Conservation (phyloP, 2,329 filamentous ascomycete species). For the Penicillium sp. region DNA sequence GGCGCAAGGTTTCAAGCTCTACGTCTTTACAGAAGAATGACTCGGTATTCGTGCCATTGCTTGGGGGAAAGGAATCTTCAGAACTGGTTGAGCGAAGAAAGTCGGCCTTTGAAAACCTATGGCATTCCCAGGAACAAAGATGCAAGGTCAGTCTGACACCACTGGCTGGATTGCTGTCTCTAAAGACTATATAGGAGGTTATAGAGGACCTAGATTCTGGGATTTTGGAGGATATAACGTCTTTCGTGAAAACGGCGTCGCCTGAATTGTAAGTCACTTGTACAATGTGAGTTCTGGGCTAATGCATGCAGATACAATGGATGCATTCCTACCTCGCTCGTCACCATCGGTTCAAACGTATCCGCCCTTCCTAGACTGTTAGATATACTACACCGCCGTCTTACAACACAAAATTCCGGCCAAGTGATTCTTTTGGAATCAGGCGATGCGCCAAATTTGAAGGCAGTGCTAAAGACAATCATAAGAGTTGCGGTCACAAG, state of each 20-base stretch:
- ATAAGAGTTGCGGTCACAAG: slow-evolving; percentile 40
- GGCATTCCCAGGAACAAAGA: slow-evolving; percentile 35
- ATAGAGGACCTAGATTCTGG: slow-evolving; percentile 38
- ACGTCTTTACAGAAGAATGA: slow-evolving; percentile 12
- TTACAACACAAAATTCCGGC: slow-evolving; percentile 28
- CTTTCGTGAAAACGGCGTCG: slow-evolving; percentile 34
- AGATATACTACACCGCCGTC: slow-evolving; percentile 32
- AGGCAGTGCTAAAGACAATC: slow-evolving; percentile 44
- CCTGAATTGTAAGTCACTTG: slow-evolving; percentile 30
- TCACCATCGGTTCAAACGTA: slow-evolving; percentile 43
- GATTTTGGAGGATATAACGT: slow-evolving; percentile 34
- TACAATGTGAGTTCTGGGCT: not conserved
- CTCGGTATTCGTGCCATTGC: slow-evolving; percentile 33
- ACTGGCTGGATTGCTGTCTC: not conserved
- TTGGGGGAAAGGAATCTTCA: slow-evolving; percentile 35
- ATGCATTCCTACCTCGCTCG: slow-evolving; percentile 39
- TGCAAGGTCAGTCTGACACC: slow-evolving; percentile 30
- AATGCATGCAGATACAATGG: slow-evolving; percentile 32
- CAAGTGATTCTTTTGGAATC: slow-evolving; percentile 41
- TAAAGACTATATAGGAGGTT: slow-evolving; percentile 23
- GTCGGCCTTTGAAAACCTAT: slow-evolving; percentile 35
- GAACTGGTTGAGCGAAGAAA: slow-evolving; percentile 32
- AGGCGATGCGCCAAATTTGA: slow-evolving; percentile 43
- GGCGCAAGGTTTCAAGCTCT: slow-evolving; percentile 49
- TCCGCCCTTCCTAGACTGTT: slow-evolving; percentile 38